These are phyloP conservation scores for Nematocida ironsii DNA, from an alignment of 371 early-diverging fungal species.

Conservation along the genomic window DNA sequence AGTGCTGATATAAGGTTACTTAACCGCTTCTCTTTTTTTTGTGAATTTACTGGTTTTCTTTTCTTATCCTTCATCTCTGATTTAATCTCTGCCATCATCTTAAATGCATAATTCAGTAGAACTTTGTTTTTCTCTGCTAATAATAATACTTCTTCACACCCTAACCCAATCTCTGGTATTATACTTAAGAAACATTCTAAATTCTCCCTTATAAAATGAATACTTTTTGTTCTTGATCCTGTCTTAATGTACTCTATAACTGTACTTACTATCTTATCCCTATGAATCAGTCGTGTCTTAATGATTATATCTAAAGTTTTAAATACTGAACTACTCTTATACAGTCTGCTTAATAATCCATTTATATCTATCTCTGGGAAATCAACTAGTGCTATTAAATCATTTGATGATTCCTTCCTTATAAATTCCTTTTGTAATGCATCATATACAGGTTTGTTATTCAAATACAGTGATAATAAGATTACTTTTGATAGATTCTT, in stretches of 20 bases:
- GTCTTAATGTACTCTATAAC: constrained; percentile 34
- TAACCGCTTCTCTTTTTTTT: constrained; percentile 42
- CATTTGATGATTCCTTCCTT: background rate
- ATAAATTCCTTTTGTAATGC: constrained; percentile 25
- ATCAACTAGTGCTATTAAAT: constrained; percentile 3
- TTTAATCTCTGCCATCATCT: constrained; percentile 18
- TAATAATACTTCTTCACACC: constrained; percentile 34
- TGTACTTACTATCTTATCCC: constrained; percentile 31
- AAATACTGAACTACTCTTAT: constrained; percentile 24
- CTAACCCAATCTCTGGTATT: constrained; percentile 15
- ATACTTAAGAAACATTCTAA: constrained; percentile 11
- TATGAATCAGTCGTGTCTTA: constrained; percentile 13
- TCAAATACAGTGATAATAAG: constrained; percentile 16
- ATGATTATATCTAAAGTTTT: constrained; percentile 24
- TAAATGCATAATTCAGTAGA: constrained; percentile 11
- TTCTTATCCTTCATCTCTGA: constrained; percentile 7
- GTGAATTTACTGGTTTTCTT: constrained; percentile 23
- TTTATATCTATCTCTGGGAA: constrained; percentile 45
- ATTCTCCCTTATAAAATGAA: constrained; percentile 36
- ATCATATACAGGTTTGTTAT: constrained; percentile 22
- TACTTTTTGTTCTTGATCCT: constrained; percentile 30
- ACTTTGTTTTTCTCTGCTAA: constrained; percentile 7
- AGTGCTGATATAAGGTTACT: constrained; percentile 11
- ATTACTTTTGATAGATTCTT: background rate
- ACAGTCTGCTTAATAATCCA: background rate